Evolutionary conservation across 2,329 filamentous ascomycete genomes (phyloP).

Genomic region (Verticillium dahliae): DNA sequence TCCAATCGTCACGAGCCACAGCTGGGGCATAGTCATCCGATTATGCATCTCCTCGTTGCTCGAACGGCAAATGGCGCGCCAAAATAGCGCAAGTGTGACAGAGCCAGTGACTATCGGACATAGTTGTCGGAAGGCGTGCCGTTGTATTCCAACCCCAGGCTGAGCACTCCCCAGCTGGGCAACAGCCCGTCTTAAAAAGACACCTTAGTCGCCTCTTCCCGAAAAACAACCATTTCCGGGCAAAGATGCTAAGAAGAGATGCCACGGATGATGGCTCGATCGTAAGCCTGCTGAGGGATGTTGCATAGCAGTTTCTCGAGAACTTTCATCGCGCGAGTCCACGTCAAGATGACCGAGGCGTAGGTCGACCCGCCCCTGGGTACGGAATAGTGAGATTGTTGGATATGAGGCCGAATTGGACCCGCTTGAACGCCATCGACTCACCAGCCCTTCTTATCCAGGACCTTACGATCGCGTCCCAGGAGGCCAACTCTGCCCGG

Average conservation of each 20-base stretch:
- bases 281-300: neutral
- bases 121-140: no score
- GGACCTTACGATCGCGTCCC: no score
- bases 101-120: neutral
- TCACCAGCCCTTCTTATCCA: no score
- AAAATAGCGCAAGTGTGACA: neutral
- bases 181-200: neutral
- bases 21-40: no score
- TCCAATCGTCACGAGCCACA: no score
- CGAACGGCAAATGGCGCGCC: neutral
- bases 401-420: no score
- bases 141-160: neutral
- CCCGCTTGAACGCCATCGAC: no score
- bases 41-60: no score
- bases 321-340: neutral
- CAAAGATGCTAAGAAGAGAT: constrained; percentile 3
- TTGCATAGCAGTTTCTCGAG: neutral
- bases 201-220: neutral
- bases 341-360: neutral
- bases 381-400: no score
- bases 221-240: neutral
- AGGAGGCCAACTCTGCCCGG: no score
- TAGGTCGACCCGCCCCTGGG: no score
- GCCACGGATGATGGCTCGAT: neutral
- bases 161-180: neutral